Conservation (phyloP, 2,329 filamentous ascomycete species). For the Alternaria incomplexa region DNA sequence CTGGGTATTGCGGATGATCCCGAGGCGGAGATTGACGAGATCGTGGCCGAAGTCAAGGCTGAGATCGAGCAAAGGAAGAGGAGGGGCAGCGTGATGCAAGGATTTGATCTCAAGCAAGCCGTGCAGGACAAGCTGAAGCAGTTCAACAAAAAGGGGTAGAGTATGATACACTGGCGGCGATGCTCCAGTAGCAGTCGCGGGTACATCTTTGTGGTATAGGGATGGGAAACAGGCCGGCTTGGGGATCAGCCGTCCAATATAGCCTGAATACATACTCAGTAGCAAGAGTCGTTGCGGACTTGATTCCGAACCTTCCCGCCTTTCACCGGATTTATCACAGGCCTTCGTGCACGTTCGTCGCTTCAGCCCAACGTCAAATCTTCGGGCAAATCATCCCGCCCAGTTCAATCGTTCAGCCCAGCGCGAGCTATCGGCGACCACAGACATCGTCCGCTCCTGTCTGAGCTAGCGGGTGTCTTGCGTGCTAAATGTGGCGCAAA, state of each 20-base stretch:
- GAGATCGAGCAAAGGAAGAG: slow-evolving; percentile 70
- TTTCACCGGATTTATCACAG: background rate
- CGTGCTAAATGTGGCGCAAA: background rate
- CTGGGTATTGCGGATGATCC: slow-evolving; percentile 82
- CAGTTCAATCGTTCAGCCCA: background rate
- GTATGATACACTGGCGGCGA: background rate
- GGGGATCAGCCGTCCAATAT: background rate
- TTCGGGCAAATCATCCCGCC: background rate
- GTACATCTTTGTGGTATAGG: background rate
- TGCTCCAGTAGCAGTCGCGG: background rate
- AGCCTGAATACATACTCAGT: background rate
- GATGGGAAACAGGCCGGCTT: background rate
- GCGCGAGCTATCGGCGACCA: background rate
- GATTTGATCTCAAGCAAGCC: slow-evolving; percentile 45
- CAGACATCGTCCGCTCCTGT: background rate
- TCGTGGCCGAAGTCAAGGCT: slow-evolving; percentile 72
- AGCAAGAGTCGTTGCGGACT: background rate
- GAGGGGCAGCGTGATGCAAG: slow-evolving; percentile 49
- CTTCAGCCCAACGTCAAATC: background rate
- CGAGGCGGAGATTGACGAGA: slow-evolving; percentile 76
- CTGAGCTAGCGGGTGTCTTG: background rate
- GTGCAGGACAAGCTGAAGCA: slow-evolving; percentile 46
- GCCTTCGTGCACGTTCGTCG: background rate
- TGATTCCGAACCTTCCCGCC: background rate
- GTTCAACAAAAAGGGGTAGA: slow-evolving; percentile 32